Evolutionary conservation across 345 rosid genomes (phyloP).

Genomic region (Arabis alpina): DNA sequence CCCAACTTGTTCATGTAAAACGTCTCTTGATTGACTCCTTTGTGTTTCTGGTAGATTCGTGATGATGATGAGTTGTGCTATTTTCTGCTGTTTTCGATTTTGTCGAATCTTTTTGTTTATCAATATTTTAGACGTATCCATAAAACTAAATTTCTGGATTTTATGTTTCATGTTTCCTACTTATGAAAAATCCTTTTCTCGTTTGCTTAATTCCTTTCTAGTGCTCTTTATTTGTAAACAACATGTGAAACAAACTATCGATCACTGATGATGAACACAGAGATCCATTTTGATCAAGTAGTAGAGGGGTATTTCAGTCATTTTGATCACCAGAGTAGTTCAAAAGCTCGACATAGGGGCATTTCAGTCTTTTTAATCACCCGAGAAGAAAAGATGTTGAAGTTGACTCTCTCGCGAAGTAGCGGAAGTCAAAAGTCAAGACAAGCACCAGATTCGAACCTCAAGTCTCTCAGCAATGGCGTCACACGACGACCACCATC

Average conservation of each 20-base stretch:
- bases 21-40: constrained; percentile 22
- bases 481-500: constrained; percentile 27
- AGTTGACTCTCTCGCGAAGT: neutral
- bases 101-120: constrained; percentile 28
- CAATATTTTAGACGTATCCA: constrained; percentile 17
- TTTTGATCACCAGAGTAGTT: too few species aligned
- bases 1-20: constrained; percentile 71
- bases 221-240: neutral
- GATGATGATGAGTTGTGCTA: constrained; percentile 9
- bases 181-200: neutral
- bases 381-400: neutral
- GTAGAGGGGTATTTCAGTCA: too few species aligned
- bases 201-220: neutral
- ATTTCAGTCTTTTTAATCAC: neutral
- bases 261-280: too few species aligned
- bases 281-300: neutral
- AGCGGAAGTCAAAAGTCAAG: constrained; percentile 22
- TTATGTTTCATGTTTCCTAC: neutral
- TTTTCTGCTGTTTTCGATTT: constrained; percentile 24
- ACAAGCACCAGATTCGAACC: neutral
- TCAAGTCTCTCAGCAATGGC: constrained; percentile 26
- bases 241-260: neutral
- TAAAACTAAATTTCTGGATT: constrained; percentile 26
- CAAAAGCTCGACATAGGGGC: neutral
- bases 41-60: constrained; percentile 27